phyloP scores from a whole-genome alignment of 2,329 filamentous ascomycete species.

The Xylariaceae sp. region DNA sequence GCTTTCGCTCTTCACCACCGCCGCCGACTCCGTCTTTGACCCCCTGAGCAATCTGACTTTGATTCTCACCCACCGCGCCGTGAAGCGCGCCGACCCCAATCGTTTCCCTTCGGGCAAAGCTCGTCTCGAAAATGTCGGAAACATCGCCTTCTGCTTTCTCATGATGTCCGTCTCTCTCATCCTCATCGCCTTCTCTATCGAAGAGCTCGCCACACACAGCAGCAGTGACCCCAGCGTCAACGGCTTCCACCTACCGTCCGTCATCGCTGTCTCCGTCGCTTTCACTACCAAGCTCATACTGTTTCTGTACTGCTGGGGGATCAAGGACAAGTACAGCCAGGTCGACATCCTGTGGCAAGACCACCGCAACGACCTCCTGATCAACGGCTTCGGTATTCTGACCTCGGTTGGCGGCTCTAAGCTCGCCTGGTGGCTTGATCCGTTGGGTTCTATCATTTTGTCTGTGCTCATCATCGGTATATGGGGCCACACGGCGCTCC shows the following conservation, averaged over 20 bases:
- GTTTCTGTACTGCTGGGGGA: constrained; percentile 90
- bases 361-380: constrained; percentile 94
- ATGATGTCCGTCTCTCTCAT: constrained; percentile 94
- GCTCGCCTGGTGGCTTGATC: constrained; percentile 93
- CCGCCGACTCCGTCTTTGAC: constrained; percentile 95
- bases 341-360: constrained; percentile 94
- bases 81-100: constrained; percentile 82
- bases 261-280: constrained; percentile 83
- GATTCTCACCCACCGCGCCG: constrained; percentile 85
- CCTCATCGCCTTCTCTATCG: constrained; percentile 84
- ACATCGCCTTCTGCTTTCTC: constrained; percentile 94
- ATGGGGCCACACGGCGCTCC: constrained; percentile 85
- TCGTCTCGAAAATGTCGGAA: constrained; percentile 92
- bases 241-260: constrained; percentile 77
- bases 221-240: constrained; percentile 56
- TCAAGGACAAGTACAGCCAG: constrained; percentile 90
- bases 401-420: constrained; percentile 91
- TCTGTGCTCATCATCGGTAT: constrained; percentile 78
- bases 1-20: constrained; percentile 96
- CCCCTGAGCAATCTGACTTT: constrained; percentile 87
- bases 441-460: constrained; percentile 84
- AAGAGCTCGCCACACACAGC: constrained; percentile 65
- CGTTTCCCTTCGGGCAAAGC: constrained; percentile 93
- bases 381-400: constrained; percentile 92
- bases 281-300: constrained; percentile 83